These are phyloP conservation scores for Acanthochlamys bracteata DNA, from an alignment of 106 monocot genomes.

Conservation along the genomic window DNA sequence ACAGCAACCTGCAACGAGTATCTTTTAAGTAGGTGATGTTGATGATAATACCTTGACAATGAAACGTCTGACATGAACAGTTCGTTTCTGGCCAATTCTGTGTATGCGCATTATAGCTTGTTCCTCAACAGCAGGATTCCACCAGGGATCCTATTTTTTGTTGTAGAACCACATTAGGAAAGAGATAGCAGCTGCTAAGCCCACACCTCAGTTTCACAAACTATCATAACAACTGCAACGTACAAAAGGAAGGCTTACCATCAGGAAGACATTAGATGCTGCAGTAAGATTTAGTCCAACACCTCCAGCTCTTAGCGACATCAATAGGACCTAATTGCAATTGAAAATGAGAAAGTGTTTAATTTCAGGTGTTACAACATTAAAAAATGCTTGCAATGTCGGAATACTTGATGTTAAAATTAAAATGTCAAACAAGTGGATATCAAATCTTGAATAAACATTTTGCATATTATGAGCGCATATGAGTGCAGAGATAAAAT, in stretches of 20 bases:
- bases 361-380: neutral
- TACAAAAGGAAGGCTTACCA: conserved; percentile 32
- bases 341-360: neutral
- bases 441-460: no score
- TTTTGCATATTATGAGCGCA: no score
- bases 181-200: no score
- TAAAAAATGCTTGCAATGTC: neutral
- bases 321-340: conserved; percentile 55
- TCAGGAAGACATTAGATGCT: conserved; percentile 86
- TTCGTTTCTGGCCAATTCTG: conserved; percentile 84
- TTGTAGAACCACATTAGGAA: neutral
- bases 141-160: conserved; percentile 97
- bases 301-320: conserved; percentile 96
- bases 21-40: no score
- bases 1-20: neutral
- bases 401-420: no score
- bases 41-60: conserved; percentile 66
- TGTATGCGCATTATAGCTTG: conserved; percentile 97
- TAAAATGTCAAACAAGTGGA: no score
- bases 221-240: no score
- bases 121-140: conserved; percentile 99
- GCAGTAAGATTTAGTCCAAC: conserved; percentile 97
- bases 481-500: no score
- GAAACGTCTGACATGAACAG: conserved; percentile 79
- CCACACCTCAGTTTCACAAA: no score